These are phyloP conservation scores for Tricholoma flavovirens DNA, from an alignment of 768 basidiomycete genomes.

Conservation along the genomic window DNA sequence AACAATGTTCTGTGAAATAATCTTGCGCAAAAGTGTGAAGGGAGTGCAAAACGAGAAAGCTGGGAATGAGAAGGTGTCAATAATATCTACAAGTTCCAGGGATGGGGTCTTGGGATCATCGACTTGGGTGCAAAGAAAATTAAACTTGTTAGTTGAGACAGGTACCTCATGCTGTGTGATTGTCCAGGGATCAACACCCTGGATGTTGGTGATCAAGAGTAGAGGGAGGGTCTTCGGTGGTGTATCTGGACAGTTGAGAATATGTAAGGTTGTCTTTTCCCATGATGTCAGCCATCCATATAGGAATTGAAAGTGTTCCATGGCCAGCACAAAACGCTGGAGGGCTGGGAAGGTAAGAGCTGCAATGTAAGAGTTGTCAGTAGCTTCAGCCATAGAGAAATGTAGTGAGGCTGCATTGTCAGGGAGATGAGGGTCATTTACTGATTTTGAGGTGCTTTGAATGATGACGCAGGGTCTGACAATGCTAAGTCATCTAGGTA, in stretches of 20 bases:
- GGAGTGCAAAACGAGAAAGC: not conserved
- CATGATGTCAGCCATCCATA: constrained; percentile 17
- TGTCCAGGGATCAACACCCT: constrained; percentile 4
- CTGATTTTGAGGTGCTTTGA: not conserved
- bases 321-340: constrained; percentile 11
- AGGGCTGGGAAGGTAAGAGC: no score
- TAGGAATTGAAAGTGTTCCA: constrained; percentile 14
- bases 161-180: constrained; percentile 10
- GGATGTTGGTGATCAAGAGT: not conserved
- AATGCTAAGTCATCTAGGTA: constrained; percentile 16
- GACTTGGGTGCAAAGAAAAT: constrained; percentile 11
- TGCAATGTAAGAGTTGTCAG: constrained; percentile 17
- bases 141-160: constrained; percentile 6
- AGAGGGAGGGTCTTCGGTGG: not conserved
- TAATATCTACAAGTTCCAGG: no score
- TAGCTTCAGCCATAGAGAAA: constrained; percentile 20
- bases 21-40: not conserved
- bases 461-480: not conserved
- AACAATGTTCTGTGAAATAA: not conserved
- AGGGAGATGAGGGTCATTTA: not conserved
- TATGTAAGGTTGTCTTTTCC: constrained; percentile 12
- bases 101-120: no score
- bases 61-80: constrained; percentile 13
- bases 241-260: constrained; percentile 3
- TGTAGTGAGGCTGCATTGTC: not conserved